Base-by-base conservation (phyloP, 1,139 yeast species). In the Petasospora fabianii region DNA sequence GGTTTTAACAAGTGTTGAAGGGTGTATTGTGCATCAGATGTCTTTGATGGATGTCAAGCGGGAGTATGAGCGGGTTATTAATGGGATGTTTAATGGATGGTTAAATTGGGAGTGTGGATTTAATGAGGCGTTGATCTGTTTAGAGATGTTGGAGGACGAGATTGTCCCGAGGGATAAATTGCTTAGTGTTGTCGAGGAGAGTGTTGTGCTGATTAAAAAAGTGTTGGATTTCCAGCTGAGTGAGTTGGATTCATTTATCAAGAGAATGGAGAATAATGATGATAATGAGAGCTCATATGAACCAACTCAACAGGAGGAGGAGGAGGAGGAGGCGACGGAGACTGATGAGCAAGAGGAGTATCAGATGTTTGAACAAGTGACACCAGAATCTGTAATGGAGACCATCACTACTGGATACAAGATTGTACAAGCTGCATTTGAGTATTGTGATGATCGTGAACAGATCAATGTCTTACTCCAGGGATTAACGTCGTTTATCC, bases 41-140 rank as follows among this genome's bases (percentile, higher is more conserved):
- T 53, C 66, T 56, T 65, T 39, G 51, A 58, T 3, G 27, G 50
- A 31, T 57, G 62, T 30, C 68, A 72, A 48, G 68, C 64, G 36
- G 38, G 49, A 28, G 61, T 74, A 24, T 39, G 43, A 35, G 3
- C 13, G 24, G 4, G 44, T 49, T n/a, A 33, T 46, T 2, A 13
- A n/a, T 13, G 35, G 35, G 4, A 24, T 33, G 15, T 53, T 53
- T 15, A 37, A 38, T 6, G 40, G 39, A 21, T 39, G 42, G 27
- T 47, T 61, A 12, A 68, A 71, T 13, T 51, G 60, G 50, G 78
- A 73, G 53, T 61, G 73, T 37, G 53, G 65, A 15, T 73, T 60
- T 51, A 73, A 75, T 42, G 57, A 67, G 20, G 70, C 69, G 0
- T 54, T 72, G 37, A 75, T 69, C 0, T 68, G 69, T 46, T 65